Conservation (phyloP, 2,329 filamentous ascomycete genomes). For the Ceratocystiopsis sp. region DNA sequence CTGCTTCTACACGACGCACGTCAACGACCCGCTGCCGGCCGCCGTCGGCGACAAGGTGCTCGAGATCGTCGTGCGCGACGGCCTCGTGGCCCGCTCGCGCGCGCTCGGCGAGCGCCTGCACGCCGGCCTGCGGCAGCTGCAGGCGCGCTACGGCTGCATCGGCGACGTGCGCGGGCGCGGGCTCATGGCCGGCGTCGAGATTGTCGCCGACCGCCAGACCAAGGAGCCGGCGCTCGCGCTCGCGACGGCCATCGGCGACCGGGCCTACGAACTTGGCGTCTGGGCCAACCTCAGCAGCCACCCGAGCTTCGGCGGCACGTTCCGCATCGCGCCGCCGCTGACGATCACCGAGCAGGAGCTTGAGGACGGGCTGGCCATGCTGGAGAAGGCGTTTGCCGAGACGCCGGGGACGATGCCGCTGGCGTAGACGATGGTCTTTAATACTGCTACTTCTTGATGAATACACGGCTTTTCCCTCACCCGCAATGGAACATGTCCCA, state of each 20-base stretch:
- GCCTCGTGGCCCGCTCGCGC: constrained; percentile 28
- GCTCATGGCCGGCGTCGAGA: constrained; percentile 40
- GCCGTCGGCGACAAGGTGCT: constrained; percentile 44
- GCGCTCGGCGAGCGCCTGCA: constrained; percentile 28
- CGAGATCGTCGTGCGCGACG: constrained; percentile 40
- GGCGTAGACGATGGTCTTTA: no score
- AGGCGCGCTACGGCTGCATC: constrained; percentile 39
- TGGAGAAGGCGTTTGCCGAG: constrained; percentile 34
- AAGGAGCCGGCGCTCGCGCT: constrained; percentile 30
- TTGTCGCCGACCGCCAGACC: constrained; percentile 29
- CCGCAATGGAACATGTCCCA: neutral
- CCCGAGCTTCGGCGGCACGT: constrained; percentile 36
- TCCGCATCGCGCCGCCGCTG: constrained; percentile 43
- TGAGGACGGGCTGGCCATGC: constrained; percentile 31
- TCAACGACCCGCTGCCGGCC: constrained; percentile 44
- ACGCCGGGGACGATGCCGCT: no score
- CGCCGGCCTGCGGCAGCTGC: constrained; percentile 26
- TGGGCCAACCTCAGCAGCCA: constrained; percentile 40
- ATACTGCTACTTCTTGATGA: no score
- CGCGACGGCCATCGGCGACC: constrained; percentile 21
- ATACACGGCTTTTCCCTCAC: no score
- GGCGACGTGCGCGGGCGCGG: constrained; percentile 44
- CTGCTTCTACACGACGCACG: constrained; percentile 42
- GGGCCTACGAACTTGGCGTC: constrained; percentile 26
- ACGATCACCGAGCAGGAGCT: constrained; percentile 34